phyloP scores from a whole-genome alignment of 495 filamentous ascomycete genomes.

The Tuber microsphaerosporum region DNA sequence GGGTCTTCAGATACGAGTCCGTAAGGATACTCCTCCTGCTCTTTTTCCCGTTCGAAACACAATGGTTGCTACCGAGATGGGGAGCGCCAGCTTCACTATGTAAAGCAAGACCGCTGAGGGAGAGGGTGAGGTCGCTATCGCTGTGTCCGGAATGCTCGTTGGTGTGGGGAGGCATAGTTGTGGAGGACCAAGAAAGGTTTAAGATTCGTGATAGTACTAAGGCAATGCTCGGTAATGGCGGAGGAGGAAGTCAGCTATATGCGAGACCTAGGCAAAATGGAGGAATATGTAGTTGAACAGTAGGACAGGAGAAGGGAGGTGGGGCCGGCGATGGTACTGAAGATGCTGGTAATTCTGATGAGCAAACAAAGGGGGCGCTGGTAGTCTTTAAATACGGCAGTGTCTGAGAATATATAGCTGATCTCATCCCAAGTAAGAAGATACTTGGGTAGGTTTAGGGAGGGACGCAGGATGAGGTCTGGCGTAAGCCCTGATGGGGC shows the following conservation, averaged over 20 bases:
- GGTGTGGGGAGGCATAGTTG: conserved; percentile 37
- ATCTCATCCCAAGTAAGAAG: conserved; percentile 1
- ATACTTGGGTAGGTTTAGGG: background rate
- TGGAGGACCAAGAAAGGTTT: background rate
- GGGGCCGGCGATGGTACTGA: background rate
- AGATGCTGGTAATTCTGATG: background rate
- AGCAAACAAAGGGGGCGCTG: conserved; percentile 1
- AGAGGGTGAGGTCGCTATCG: conserved; percentile 19
- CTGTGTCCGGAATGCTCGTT: conserved; percentile 27
- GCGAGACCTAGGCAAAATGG: conserved; percentile 2
- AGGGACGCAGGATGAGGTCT: conserved; percentile 17
- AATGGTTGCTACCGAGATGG: conserved; percentile 17
- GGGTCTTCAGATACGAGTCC: background rate
- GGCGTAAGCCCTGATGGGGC: conserved; percentile 35
- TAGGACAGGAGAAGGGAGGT: background rate
- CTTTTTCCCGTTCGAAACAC: conserved; percentile 21
- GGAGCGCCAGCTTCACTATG: conserved; percentile 32
- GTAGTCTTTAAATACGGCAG: conserved; percentile 1
- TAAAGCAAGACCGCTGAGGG: conserved; percentile 26
- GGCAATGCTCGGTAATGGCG: background rate
- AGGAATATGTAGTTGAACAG: conserved; percentile 10
- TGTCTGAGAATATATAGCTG: background rate
- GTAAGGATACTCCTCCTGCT: conserved; percentile 15
- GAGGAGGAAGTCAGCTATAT: background rate
- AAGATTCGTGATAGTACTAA: background rate